Percentiles rank a stretch among this genome's conserved stretches.
phyloP scores from a whole-genome alignment of 352 stramenopile species.

The Pythium brachiatum region DNA sequence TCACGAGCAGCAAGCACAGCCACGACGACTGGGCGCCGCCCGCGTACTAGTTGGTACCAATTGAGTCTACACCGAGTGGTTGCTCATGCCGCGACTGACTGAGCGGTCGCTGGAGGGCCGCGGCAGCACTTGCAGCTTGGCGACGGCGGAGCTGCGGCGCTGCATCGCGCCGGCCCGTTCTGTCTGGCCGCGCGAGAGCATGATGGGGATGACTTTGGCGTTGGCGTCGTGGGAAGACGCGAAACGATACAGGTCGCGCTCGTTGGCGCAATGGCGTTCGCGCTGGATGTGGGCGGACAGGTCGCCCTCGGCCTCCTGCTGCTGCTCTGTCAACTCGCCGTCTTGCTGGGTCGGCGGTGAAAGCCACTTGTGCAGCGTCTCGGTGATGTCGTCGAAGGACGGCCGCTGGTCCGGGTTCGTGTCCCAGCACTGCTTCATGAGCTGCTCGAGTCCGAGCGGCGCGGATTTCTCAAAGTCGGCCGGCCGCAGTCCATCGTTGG shows the following conservation, averaged over 20 bases:
- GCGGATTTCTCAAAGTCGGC: slow-evolving; percentile 42
- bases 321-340: background rate
- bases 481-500: slow-evolving; percentile 65
- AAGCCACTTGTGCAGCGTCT: slow-evolving; percentile 62
- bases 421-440: slow-evolving; percentile 81
- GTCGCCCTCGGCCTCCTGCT: slow-evolving; percentile 31
- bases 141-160: slow-evolving; percentile 7
- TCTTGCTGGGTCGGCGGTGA: slow-evolving; percentile 19
- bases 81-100: slow-evolving; percentile 19
- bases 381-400: slow-evolving; percentile 55
- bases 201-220: slow-evolving; percentile 61
- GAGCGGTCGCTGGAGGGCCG: slow-evolving; percentile 20
- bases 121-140: background rate
- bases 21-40: slow-evolving; percentile 13
- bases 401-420: slow-evolving; percentile 61
- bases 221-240: slow-evolving; percentile 60
- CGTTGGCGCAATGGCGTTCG: slow-evolving; percentile 41
- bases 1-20: slow-evolving; percentile 4
- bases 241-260: slow-evolving; percentile 54
- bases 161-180: slow-evolving; percentile 2
- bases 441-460: slow-evolving; percentile 55
- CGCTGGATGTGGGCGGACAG: slow-evolving; percentile 55
- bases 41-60: background rate
- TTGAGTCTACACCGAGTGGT: slow-evolving; percentile 18
- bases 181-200: slow-evolving; percentile 35